Evolutionary conservation across 2,329 filamentous ascomycete genomes (phyloP).

Genomic region (Corinectria fuckeliana): DNA sequence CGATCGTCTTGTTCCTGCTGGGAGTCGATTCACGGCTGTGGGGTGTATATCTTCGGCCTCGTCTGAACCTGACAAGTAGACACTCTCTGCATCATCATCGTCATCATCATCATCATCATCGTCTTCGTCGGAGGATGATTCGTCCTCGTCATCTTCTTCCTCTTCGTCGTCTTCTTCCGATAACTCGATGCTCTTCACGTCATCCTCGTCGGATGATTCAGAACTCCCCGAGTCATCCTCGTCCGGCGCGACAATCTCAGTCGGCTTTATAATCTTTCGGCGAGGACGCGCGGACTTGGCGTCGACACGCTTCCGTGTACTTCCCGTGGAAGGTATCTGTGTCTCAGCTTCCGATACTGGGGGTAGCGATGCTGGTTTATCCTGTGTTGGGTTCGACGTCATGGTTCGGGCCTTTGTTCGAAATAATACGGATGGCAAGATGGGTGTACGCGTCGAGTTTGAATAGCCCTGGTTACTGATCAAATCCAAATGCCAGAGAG

Average conservation of each 20-base stretch:
- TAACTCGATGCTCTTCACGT: not conserved
- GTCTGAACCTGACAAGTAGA: conserved; percentile 29
- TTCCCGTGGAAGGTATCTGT: not conserved
- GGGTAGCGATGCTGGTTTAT: not conserved
- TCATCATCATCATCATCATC: not conserved
- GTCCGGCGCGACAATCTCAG: conserved; percentile 13
- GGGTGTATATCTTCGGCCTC: not conserved
- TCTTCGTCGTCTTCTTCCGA: conserved; percentile 2
- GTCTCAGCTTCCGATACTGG: not conserved
- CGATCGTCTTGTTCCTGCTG: conserved; percentile 2
- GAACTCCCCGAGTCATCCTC: not conserved
- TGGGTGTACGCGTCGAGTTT: not conserved
- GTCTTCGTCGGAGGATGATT: not conserved
- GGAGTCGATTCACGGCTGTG: not conserved
- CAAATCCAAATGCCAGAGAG: not conserved
- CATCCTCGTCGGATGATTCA: conserved; percentile 20
- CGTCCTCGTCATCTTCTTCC: not conserved
- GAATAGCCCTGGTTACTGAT: not conserved
- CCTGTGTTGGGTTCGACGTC: not conserved
- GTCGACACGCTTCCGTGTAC: not conserved
- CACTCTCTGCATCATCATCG: conserved; percentile 26
- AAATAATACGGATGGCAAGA: not conserved
- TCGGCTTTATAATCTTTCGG: conserved; percentile 8
- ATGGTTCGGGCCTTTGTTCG: not conserved
- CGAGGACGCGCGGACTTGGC: not conserved